Evolutionary conservation across 495 filamentous ascomycete genomes (phyloP).

Genomic region (Ramalina peruviana): DNA sequence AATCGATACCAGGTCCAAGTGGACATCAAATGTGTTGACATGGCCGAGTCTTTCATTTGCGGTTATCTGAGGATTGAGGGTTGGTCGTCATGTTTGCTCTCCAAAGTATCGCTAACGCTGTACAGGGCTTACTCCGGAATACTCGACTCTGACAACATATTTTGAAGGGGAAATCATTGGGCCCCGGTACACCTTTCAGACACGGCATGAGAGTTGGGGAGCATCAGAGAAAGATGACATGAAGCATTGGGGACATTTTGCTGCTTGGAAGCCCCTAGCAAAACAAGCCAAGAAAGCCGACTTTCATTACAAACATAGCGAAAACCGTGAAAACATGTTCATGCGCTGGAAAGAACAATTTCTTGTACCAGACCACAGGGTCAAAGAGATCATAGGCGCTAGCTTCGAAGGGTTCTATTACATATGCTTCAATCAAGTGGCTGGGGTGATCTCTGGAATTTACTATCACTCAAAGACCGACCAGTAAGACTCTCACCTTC

Average conservation of each 20-base stretch:
- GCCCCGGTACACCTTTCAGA: slow-evolving; percentile 83
- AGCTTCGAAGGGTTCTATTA: slow-evolving; percentile 99
- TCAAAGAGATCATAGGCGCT: slow-evolving; percentile 77
- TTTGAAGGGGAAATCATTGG: slow-evolving; percentile 99
- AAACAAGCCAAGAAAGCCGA: slow-evolving; percentile 67
- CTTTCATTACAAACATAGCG: slow-evolving; percentile 51
- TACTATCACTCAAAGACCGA: slow-evolving; percentile 98
- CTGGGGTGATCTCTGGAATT: slow-evolving; percentile 75
- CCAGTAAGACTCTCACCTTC: slow-evolving; percentile 45
- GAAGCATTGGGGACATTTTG: slow-evolving; percentile 86
- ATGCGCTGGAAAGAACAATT: slow-evolving; percentile 99
- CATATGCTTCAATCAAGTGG: slow-evolving; percentile 92
- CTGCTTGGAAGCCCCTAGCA: slow-evolving; percentile 65
- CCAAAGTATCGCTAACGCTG: slow-evolving; percentile 12
- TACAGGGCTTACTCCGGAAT: slow-evolving; percentile 81
- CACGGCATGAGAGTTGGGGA: slow-evolving; percentile 80
- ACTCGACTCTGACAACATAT: slow-evolving; percentile 91
- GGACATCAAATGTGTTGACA: slow-evolving; percentile 91
- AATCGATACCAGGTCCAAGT: slow-evolving; percentile 92
- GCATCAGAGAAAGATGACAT: slow-evolving; percentile 85
- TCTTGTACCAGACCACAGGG: slow-evolving; percentile 87
- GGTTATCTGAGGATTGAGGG: slow-evolving; percentile 96
- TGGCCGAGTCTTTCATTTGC: slow-evolving; percentile 87
- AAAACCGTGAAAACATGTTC: slow-evolving; percentile 80
- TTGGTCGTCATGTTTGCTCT: slow-evolving; percentile 25